Evolutionary conservation across 371 early-diverging fungal genomes (phyloP).

Genomic region (Mortierella sp.): DNA sequence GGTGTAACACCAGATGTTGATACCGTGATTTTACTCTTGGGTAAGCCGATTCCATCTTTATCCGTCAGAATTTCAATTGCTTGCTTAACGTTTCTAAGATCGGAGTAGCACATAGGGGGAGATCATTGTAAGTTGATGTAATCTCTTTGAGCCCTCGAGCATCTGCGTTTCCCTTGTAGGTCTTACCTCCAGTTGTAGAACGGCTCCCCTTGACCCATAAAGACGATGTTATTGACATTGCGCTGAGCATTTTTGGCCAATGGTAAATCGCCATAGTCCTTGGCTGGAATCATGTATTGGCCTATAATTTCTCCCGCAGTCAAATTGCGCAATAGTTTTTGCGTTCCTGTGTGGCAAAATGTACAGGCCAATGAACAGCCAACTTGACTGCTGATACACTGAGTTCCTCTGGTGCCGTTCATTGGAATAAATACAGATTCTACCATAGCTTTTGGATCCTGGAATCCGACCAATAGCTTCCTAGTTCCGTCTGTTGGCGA

Average conservation of each 20-base stretch:
- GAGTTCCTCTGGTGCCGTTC: conserved; percentile 77
- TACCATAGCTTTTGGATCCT: conserved; percentile 68
- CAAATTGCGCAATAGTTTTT: conserved; percentile 83
- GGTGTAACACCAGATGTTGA: conserved; percentile 94
- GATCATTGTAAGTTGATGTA: too few relatives aligned
- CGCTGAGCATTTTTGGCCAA: conserved; percentile 57
- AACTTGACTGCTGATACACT: conserved; percentile 92
- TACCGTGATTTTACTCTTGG: conserved; percentile 84
- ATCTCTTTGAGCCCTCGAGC: too few relatives aligned
- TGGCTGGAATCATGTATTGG: conserved; percentile 85
- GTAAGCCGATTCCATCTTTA: conserved; percentile 73
- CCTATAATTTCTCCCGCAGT: conserved; percentile 88
- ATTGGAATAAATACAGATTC: conserved; percentile 80
- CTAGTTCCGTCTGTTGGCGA: conserved; percentile 70
- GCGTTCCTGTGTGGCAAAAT: conserved; percentile 95
- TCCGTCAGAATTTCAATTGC: conserved; percentile 84
- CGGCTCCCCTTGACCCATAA: conserved; percentile 96
- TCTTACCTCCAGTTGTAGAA: conserved; percentile 81
- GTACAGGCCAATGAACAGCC: conserved; percentile 91
- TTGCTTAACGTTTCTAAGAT: conserved; percentile 70
- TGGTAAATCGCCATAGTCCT: conserved; percentile 70
- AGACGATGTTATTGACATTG: conserved; percentile 85
- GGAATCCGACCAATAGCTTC: conserved; percentile 69
- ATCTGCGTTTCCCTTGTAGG: too few relatives aligned
- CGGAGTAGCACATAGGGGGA: background rate